Evolutionary conservation across 208 protist species (phyloP), one percentile per base, ranked within the genome.

Genomic region (Leishmania guyanensis): DNA sequence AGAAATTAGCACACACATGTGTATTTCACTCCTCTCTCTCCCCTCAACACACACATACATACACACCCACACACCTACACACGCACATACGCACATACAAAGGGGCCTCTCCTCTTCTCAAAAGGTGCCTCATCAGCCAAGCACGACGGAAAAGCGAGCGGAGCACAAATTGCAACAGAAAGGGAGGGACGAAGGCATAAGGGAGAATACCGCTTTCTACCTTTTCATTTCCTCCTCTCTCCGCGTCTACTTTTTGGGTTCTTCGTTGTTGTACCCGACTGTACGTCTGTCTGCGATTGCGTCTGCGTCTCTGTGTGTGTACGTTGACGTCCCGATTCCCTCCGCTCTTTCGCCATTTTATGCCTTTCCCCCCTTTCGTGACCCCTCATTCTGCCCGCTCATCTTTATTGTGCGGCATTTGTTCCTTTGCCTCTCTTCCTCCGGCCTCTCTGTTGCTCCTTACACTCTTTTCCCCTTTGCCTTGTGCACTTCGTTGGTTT

Each of bases 201-300:
- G 36, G 65, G 3, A 39, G 29, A 70, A 5, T 36, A 70, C 10
- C 4, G 14, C 20, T 50, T 10, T n/a, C 20, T 12, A 9, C 20
- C 39, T 48, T 9, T 50, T 71, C n/a, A 39, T 10, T 71, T 14
- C 20, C 8, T 22, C 43, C 8, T 39, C 12, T 48, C 2, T 26
- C 39, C 1, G 39, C 39, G 20, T 48, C 66, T 68, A 62, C 56
- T 29, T 36, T 66, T 12, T 66, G 60, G 60, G 9, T 36, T 66
- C 60, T 39, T 66, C n/a, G 26, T 82, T 79, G 29, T 75, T 62
- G 54, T 68, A 58, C 56, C 36, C 22, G 9, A n/a, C 26, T 48
- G 43, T 6, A 33, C 16, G 0, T 9, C 53, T 39, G 36, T 71
- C 12, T 73, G 29, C 72, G 1, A 46, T 0, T 50, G 46, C 9